These are phyloP conservation scores for Suillus lakei DNA, from an alignment of 768 basidiomycete species.

Conservation along the genomic window DNA sequence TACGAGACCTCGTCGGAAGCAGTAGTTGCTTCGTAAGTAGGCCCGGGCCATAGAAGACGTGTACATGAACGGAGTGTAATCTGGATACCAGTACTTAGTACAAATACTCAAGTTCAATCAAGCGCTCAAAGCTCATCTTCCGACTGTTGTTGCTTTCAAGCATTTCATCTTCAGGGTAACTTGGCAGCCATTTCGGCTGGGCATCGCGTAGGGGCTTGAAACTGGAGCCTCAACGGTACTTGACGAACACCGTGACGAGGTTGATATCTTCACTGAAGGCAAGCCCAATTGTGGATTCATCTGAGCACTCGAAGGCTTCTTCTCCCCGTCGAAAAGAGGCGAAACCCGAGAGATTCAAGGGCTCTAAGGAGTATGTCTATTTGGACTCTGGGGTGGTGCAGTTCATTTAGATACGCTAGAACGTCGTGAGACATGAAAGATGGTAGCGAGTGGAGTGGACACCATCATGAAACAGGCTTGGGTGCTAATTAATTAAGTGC, in stretches of 20 bases:
- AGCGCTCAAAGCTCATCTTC: background rate
- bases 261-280: background rate
- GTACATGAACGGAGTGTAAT: background rate
- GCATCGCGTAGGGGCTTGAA: background rate
- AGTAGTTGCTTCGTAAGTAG: background rate
- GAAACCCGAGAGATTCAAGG: no score
- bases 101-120: background rate
- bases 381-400: no score
- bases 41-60: background rate
- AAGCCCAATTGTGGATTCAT: background rate
- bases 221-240: background rate
- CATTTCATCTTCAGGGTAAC: background rate
- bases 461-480: background rate
- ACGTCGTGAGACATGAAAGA: no score
- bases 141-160: background rate
- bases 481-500: background rate
- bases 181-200: background rate
- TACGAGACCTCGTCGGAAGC: background rate
- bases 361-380: no score
- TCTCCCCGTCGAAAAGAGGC: no score
- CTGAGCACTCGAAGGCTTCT: no score
- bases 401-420: no score
- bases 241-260: background rate
- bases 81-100: background rate
- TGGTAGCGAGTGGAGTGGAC: no score